A percentile compares a stretch with the other conserved stretches of the same genome.
Conservation (phyloP, 257 asterid species). For the Capsicum rhomboideum region DNA sequence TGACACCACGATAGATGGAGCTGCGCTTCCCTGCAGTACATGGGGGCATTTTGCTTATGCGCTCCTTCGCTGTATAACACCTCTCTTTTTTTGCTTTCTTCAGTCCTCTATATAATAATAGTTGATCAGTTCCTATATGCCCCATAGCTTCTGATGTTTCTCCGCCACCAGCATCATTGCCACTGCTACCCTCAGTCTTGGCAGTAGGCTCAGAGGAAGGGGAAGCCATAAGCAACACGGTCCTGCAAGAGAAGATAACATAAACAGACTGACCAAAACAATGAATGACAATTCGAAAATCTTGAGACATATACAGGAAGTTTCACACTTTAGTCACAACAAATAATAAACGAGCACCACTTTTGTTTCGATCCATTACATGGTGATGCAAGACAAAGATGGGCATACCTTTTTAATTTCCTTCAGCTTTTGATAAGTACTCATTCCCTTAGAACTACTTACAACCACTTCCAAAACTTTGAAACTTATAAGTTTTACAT, state of each 20-base stretch:
- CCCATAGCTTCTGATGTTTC: conserved; percentile 45
- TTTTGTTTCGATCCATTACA: not conserved
- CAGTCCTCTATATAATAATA: conserved; percentile 59
- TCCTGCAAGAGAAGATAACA: not conserved
- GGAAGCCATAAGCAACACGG: conserved; percentile 47
- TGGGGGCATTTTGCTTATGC: conserved; percentile 98
- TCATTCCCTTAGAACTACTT: not conserved
- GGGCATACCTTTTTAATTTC: not conserved
- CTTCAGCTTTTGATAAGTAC: not conserved
- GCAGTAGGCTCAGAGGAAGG: conserved; percentile 57
- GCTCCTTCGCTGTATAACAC: conserved; percentile 94
- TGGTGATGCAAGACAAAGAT: not conserved
- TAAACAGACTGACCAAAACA: not conserved
- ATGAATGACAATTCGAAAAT: not conserved
- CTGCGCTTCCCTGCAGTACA: conserved; percentile 98
- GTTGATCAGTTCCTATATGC: conserved; percentile 42
- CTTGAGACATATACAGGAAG: not conserved
- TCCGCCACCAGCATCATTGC: conserved; percentile 32
- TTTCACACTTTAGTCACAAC: not conserved
- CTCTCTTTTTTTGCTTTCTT: conserved; percentile 92
- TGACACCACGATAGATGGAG: conserved; percentile 95
- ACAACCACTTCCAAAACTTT: not conserved
- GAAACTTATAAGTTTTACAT: not conserved
- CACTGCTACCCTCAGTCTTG: conserved; percentile 45
- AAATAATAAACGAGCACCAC: not conserved